Conservation (phyloP, 371 early-diverging fungal genomes). For the Syncephalastrum racemosum region DNA sequence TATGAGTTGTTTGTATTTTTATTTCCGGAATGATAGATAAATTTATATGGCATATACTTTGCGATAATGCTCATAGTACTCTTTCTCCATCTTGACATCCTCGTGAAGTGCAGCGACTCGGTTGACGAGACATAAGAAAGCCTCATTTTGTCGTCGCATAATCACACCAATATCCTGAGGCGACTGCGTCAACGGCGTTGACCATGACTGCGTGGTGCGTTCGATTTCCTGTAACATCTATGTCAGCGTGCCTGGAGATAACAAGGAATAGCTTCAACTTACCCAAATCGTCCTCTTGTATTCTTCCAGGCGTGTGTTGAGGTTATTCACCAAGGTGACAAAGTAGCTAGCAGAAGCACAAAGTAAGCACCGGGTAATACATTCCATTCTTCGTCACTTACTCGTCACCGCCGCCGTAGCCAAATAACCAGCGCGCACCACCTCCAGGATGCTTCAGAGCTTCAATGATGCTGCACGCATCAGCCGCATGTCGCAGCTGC, state of each 20-base stretch:
- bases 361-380: not conserved
- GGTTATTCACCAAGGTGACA: conserved; percentile 23
- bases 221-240: conserved; percentile 32
- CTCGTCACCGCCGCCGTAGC: conserved; percentile 41
- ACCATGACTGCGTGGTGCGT: conserved; percentile 38
- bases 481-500: conserved; percentile 39
- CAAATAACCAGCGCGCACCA: conserved; percentile 41
- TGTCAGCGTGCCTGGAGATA: not conserved
- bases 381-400: conserved; percentile 15
- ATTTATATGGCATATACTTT: conserved; percentile 17
- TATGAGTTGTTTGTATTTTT: too few relatives aligned
- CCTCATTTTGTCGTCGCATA: conserved; percentile 62
- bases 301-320: conserved; percentile 31
- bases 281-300: conserved; percentile 41
- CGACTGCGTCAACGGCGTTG: conserved; percentile 31
- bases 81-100: conserved; percentile 48
- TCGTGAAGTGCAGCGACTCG: conserved; percentile 65
- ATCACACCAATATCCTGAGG: conserved; percentile 59
- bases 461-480: conserved; percentile 38
- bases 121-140: conserved; percentile 61
- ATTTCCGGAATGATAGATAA: too few relatives aligned
- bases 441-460: conserved; percentile 36
- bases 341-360: conserved; percentile 28
- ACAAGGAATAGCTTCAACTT: not conserved
- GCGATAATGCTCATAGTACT: conserved; percentile 34